Evolutionary conservation across 208 protist species (phyloP).

Genomic region (Trypanosoma mega): DNA sequence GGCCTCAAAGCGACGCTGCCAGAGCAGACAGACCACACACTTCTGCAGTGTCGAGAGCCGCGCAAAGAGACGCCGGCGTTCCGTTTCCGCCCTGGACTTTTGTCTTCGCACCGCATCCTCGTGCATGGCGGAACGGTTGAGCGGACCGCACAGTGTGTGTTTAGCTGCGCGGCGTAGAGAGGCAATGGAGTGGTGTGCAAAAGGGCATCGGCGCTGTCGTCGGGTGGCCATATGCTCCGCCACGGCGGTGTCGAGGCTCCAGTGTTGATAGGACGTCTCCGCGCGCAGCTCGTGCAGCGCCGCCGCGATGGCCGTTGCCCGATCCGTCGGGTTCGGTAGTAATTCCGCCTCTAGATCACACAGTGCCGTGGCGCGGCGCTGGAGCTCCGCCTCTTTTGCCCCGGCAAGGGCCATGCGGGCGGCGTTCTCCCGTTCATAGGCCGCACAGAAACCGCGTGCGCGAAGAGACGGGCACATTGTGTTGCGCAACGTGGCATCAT

Average conservation of each 20-base stretch:
- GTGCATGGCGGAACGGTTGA: conserved; percentile 15
- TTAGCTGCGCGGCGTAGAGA: neutral
- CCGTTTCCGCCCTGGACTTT: neutral
- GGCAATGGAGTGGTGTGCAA: conserved; percentile 54
- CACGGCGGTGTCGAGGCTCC: conserved; percentile 73
- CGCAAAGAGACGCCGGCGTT: conserved; percentile 32
- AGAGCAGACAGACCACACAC: conserved; percentile 64
- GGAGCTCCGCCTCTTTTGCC: conserved; percentile 67
- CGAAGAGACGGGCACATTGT: conserved; percentile 42
- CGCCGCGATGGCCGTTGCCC: conserved; percentile 1
- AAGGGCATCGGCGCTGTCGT: conserved; percentile 44
- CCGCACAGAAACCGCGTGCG: conserved; percentile 34
- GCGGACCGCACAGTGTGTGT: conserved; percentile 8
- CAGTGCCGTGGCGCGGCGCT: conserved; percentile 54
- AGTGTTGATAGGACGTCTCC: conserved; percentile 69
- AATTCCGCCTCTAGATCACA: conserved; percentile 62
- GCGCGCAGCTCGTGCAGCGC: conserved; percentile 70
- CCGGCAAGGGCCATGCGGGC: conserved; percentile 40
- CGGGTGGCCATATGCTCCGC: conserved; percentile 53
- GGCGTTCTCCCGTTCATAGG: conserved; percentile 37
- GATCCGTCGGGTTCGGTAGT: conserved; percentile 14
- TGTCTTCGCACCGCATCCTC: conserved; percentile 4
- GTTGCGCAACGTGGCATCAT: conserved; percentile 33
- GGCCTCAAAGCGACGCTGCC: conserved; percentile 48
- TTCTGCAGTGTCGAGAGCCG: conserved; percentile 60